These are phyloP conservation scores for Dipteronia dyeriana DNA, from an alignment of 345 rosid species.

Conservation along the genomic window DNA sequence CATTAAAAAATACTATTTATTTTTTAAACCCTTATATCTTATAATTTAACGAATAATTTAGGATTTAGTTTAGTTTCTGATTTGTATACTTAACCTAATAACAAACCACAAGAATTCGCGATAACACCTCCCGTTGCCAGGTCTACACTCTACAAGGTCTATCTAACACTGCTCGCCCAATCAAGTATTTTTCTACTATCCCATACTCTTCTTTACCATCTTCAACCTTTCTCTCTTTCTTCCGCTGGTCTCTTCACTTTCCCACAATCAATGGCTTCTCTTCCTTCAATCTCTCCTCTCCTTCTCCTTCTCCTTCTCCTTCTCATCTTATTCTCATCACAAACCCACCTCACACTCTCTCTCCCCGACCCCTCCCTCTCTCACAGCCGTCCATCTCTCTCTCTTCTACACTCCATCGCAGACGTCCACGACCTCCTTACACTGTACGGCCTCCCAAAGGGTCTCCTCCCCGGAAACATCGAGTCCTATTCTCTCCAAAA, in stretches of 20 bases:
- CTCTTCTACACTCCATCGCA: conserved; percentile 2
- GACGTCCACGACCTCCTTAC: conserved; percentile 79
- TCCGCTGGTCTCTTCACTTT: background rate
- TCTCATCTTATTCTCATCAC: conserved; percentile 12
- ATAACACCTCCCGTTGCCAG: too few species aligned
- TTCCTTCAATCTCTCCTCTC: conserved; percentile 13
- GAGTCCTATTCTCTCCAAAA: conserved; percentile 54
- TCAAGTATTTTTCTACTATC: background rate
- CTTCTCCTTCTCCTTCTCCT: conserved; percentile 23
- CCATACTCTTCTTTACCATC: background rate
- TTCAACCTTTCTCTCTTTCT: background rate
- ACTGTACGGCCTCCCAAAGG: conserved; percentile 63
- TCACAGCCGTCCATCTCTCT: conserved; percentile 17
- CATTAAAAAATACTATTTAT: too few species aligned
- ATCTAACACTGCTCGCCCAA: too few species aligned
- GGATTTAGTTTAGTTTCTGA: too few species aligned
- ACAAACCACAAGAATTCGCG: too few species aligned
- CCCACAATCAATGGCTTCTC: conserved; percentile 15
- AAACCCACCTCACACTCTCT: conserved; percentile 29
- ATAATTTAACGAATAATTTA: too few species aligned
- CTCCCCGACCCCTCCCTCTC: background rate
- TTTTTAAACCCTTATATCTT: too few species aligned
- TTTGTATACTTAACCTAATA: too few species aligned
- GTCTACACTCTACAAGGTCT: too few species aligned
- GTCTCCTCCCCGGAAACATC: conserved; percentile 63